These are phyloP conservation scores for Chrysochromulina parva DNA, from an alignment of 78 protist genomes.

Conservation along the genomic window DNA sequence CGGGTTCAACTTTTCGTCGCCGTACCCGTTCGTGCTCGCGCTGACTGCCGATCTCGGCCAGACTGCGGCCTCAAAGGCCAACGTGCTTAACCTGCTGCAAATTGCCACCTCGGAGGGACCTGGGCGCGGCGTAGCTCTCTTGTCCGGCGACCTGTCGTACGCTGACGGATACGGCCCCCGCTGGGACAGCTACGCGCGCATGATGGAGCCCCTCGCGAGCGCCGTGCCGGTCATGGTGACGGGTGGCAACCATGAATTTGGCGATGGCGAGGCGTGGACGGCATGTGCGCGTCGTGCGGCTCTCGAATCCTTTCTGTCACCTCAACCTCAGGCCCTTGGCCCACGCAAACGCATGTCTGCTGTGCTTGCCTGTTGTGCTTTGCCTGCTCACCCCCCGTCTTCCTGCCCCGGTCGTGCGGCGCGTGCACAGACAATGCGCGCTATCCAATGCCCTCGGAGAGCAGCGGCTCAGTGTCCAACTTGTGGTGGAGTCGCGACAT, in stretches of 20 bases:
- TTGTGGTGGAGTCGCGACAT: not conserved
- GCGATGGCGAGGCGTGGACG: not conserved
- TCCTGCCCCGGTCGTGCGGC: too few relatives aligned
- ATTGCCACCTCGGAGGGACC: not conserved
- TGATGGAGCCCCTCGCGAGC: not conserved
- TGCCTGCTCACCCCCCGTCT: too few relatives aligned
- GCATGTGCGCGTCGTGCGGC: too few relatives aligned
- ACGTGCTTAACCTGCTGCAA: not conserved
- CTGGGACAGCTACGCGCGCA: not conserved
- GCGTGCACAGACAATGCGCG: slow-evolving; percentile 15
- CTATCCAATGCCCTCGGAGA: not conserved
- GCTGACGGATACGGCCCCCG: slow-evolving; percentile 1
- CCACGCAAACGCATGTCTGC: too few relatives aligned
- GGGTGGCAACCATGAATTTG: slow-evolving; percentile 17
- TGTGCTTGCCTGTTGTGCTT: too few relatives aligned
- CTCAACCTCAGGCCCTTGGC: too few relatives aligned
- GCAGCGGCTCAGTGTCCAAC: not conserved
- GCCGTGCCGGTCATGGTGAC: not conserved
- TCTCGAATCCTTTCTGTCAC: too few relatives aligned
- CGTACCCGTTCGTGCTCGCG: not conserved
- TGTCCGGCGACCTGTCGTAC: slow-evolving; percentile 17
- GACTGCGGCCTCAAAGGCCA: not conserved
- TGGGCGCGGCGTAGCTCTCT: not conserved
- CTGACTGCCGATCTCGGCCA: slow-evolving; percentile 25
- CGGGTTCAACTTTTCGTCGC: not conserved